A percentile compares a stretch with the other conserved stretches of the same genome.
These are phyloP conservation scores for Rhynchosporium graminicola DNA, from an alignment of 2,329 filamentous ascomycete genomes.

Conservation along the genomic window DNA sequence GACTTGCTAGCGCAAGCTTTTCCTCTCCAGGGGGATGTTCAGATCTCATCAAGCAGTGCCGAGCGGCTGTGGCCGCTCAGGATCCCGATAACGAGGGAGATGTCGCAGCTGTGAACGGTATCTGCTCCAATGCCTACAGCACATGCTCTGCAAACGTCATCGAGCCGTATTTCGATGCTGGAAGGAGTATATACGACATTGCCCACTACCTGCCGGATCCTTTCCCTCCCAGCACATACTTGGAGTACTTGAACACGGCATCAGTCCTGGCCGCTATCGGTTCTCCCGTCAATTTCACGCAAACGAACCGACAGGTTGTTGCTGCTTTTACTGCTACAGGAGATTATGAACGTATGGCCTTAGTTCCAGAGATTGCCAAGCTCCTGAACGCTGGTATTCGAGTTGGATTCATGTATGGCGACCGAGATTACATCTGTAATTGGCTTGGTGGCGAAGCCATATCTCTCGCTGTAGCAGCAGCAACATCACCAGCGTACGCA, in stretches of 20 bases:
- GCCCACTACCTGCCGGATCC: constrained; percentile 50
- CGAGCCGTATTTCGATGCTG: constrained; percentile 40
- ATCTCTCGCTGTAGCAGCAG: constrained; percentile 60
- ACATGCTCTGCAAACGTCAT: constrained; percentile 42
- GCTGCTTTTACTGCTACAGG: constrained; percentile 52
- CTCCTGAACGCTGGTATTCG: constrained; percentile 64
- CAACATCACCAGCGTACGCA: constrained; percentile 50
- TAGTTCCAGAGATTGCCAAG: constrained; percentile 58
- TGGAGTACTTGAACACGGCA: constrained; percentile 64
- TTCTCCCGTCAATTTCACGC: constrained; percentile 60
- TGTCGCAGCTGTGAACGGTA: constrained; percentile 39
- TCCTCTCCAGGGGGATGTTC: constrained; percentile 53
- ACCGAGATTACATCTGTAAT: constrained; percentile 65
- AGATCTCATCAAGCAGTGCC: constrained; percentile 55
- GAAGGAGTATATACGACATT: constrained; percentile 43
- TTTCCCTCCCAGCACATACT: constrained; percentile 62
- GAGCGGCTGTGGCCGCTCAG: constrained; percentile 43
- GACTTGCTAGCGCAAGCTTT: constrained; percentile 49
- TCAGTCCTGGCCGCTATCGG: constrained; percentile 63
- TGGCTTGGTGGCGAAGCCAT: constrained; percentile 76
- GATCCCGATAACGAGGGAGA: constrained; percentile 48
- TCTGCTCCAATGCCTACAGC: constrained; percentile 41
- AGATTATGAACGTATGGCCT: constrained; percentile 65
- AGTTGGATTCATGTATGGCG: constrained; percentile 71
- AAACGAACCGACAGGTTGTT: constrained; percentile 49